Conservation (phyloP, 2,329 filamentous ascomycete species). For the Epichloe bromicola region DNA sequence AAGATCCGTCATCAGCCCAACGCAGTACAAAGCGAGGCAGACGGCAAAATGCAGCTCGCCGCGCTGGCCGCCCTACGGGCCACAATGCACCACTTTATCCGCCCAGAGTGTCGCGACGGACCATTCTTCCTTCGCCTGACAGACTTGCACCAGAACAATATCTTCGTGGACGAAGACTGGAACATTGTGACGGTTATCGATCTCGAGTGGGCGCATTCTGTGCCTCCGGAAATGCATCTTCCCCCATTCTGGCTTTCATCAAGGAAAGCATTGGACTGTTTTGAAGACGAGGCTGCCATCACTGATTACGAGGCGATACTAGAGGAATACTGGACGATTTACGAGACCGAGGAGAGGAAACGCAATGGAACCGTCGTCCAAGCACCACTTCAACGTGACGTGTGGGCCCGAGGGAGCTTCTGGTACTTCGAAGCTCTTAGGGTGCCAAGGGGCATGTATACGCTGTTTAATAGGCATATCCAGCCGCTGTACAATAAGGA, state of each 20-base stretch:
- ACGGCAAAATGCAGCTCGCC: too few relatives aligned
- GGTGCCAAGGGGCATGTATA: too few relatives aligned
- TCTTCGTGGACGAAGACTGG: slow-evolving; percentile 20
- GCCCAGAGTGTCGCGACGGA: slow-evolving; percentile 13
- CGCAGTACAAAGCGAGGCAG: slow-evolving; percentile 3
- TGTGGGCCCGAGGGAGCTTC: too few relatives aligned
- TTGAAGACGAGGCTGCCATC: too few relatives aligned
- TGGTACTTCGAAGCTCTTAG: too few relatives aligned
- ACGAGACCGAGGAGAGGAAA: slow-evolving; percentile 4
- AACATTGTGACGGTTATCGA: slow-evolving; percentile 19
- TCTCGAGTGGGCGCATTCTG: slow-evolving; percentile 17
- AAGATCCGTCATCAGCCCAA: slow-evolving; percentile 22
- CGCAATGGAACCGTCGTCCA: slow-evolving; percentile 1
- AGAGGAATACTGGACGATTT: slow-evolving; percentile 5
- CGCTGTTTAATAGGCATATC: too few relatives aligned
- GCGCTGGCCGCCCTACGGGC: too few relatives aligned
- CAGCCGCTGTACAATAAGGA: too few relatives aligned
- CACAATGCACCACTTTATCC: slow-evolving; percentile 9
- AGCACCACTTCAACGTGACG: not conserved
- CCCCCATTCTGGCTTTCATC: too few relatives aligned
- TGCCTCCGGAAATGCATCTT: slow-evolving; percentile 12
- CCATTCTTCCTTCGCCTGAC: slow-evolving; percentile 21
- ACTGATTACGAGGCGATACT: not conserved
- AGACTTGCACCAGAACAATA: slow-evolving; percentile 25
- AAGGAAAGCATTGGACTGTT: too few relatives aligned